phyloP scores from a whole-genome alignment of 208 protist species.

The Acanthamoeba lenticulata region DNA sequence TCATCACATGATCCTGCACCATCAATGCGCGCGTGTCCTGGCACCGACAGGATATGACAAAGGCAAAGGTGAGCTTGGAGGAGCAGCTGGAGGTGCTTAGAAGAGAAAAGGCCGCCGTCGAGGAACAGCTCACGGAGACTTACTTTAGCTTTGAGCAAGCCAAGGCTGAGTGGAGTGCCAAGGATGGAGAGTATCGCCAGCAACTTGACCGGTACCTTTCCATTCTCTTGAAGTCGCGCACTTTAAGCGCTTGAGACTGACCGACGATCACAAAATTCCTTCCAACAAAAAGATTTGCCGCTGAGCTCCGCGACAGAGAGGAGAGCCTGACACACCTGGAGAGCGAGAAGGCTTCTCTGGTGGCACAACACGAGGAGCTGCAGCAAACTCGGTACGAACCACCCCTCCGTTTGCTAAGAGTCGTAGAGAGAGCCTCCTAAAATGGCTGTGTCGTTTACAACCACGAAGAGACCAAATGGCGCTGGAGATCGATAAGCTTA shows the following conservation, averaged over 20 bases:
- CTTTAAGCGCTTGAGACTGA: no score
- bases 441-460: no score
- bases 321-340: background rate
- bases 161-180: constrained; percentile 12
- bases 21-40: background rate
- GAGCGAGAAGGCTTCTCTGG: background rate
- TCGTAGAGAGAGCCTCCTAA: background rate
- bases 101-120: constrained; percentile 32
- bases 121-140: constrained; percentile 69
- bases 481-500: background rate
- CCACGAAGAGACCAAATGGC: background rate
- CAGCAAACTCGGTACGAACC: background rate
- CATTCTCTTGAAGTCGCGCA: no score
- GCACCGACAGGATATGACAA: background rate
- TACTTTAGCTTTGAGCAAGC: constrained; percentile 60
- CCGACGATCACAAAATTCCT: no score
- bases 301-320: background rate
- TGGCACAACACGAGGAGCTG: background rate
- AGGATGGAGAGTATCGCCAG: background rate
- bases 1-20: no score
- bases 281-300: no score
- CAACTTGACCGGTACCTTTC: background rate
- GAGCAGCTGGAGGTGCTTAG: background rate
- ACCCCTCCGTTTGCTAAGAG: background rate
- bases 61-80: background rate